Evolutionary conservation across 192 early-diverging fungal genomes (phyloP), one percentile per base, ranked within the genome.

Genomic region (Rhizophagus sp.): DNA sequence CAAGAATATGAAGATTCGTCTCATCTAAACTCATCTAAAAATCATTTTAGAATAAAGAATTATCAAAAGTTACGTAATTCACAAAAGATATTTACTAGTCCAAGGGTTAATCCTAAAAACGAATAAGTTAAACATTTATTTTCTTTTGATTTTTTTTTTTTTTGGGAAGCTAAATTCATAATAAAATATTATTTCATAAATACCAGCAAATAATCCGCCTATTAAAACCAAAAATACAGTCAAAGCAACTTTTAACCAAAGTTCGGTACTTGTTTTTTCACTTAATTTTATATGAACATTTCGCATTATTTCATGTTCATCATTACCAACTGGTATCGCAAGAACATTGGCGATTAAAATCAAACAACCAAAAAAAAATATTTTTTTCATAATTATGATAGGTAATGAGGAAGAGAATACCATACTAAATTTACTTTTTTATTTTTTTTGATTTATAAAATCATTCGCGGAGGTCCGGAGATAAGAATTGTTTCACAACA

Each of bases 1-100:
- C 90, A n/a, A 98, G 87, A 78, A 98, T 96, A 39, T 88, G 83
- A 62, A 94, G 79, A 76, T 94, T 94, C 27, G 89, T 91, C 80
- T 89, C 89, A 83, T 98, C 97, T 67, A 96, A 83, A n/a, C 91
- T 93, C 92, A 95, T 94, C 74, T 93, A 36, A 82, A 30, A 47
- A 47, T 12, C 44, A 10, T 12, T 47, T 47, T 47, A 47, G 11
- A 47, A 34, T 7, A 27, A 49, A 24, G 17, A n/a, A 62, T 49
- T 9, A 22, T n/a, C n/a, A 4, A 15, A 22, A 36, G 9, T 71
- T 5, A 11, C 22, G 9, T n/a, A 2, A 19, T 24, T 27, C 12
- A 79, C 22, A 33, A 41, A n/a, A 41, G 13, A 13, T 8, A 57
- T 22, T 36, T 84, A 85, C 84, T 74, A 86, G 75, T 52, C 83